These are phyloP conservation scores for Zygotorulaspora chibaensis DNA, from an alignment of 805 yeast genomes.

Conservation along the genomic window DNA sequence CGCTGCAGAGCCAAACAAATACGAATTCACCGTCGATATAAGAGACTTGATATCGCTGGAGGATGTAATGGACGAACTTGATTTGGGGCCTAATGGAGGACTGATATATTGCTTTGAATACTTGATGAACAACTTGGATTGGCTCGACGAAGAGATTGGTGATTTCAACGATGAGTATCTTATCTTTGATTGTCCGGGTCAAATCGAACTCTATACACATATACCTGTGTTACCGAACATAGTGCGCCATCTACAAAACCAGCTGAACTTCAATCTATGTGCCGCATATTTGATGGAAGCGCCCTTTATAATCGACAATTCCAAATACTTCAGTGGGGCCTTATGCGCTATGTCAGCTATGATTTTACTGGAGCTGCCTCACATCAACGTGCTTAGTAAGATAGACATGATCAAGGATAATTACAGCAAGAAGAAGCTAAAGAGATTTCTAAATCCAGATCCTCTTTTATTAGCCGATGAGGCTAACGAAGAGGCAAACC, in stretches of 20 bases:
- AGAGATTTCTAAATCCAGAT: slow-evolving; percentile 86
- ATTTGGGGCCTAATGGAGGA: slow-evolving; percentile 94
- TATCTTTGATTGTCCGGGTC: slow-evolving; percentile 96
- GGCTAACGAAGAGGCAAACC: slow-evolving; percentile 48
- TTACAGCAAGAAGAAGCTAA: slow-evolving; percentile 68
- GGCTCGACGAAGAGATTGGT: slow-evolving; percentile 97
- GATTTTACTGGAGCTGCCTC: slow-evolving; percentile 93
- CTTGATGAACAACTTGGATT: slow-evolving; percentile 81
- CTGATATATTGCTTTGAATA: slow-evolving; percentile 91
- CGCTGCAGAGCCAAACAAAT: slow-evolving; percentile 91
- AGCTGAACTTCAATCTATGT: slow-evolving; percentile 80
- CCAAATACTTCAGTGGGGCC: slow-evolving; percentile 94
- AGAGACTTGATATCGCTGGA: slow-evolving; percentile 84
- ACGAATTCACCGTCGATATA: slow-evolving; percentile 87
- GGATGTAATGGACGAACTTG: slow-evolving; percentile 93
- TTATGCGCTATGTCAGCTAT: slow-evolving; percentile 97
- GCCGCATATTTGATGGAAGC: slow-evolving; percentile 92
- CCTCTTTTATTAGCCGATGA: slow-evolving; percentile 63
- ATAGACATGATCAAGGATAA: slow-evolving; percentile 81
- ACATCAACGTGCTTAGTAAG: slow-evolving; percentile 83
- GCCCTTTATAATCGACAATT: slow-evolving; percentile 83
- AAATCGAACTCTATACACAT: slow-evolving; percentile 91
- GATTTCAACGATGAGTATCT: slow-evolving; percentile 91
- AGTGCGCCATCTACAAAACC: slow-evolving; percentile 76
- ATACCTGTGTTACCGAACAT: slow-evolving; percentile 88